Conservation (phyloP, 2,329 filamentous ascomycete species). For the Scedosporium minutisporum region DNA sequence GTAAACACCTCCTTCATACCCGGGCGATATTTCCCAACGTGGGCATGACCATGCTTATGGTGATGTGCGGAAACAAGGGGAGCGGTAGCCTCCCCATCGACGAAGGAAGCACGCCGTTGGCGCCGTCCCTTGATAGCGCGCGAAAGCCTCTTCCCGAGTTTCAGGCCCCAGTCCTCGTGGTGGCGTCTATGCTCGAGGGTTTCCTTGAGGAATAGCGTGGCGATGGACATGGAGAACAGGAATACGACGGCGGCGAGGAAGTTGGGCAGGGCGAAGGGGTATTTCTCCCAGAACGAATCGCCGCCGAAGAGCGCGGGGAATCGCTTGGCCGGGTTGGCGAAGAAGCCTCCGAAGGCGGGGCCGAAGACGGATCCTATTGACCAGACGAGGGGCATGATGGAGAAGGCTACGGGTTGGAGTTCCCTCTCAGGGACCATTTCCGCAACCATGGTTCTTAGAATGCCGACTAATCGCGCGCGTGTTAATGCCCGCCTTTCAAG, state of each 20-base stretch:
- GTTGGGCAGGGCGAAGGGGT: slow-evolving; percentile 80
- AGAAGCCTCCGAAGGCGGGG: slow-evolving; percentile 75
- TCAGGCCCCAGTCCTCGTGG: slow-evolving; percentile 63
- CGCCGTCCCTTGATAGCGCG: slow-evolving; percentile 22
- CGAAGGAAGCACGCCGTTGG: slow-evolving; percentile 35
- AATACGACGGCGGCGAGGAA: slow-evolving; percentile 69
- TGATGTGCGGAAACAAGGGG: slow-evolving; percentile 36
- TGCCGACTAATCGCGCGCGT: slow-evolving; percentile 52
- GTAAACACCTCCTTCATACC: slow-evolving; percentile 59
- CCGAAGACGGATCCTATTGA: slow-evolving; percentile 81
- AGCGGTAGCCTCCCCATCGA: slow-evolving; percentile 47
- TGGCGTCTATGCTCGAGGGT: slow-evolving; percentile 65
- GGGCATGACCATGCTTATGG: slow-evolving; percentile 15
- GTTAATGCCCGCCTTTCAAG: not conserved
- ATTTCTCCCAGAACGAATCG: slow-evolving; percentile 59
- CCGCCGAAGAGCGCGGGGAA: slow-evolving; percentile 62
- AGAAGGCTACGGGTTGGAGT: slow-evolving; percentile 81
- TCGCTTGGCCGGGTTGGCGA: slow-evolving; percentile 70
- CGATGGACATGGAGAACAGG: slow-evolving; percentile 62
- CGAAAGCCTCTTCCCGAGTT: slow-evolving; percentile 59
- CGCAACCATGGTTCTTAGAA: slow-evolving; percentile 83
- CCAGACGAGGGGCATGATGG: slow-evolving; percentile 86
- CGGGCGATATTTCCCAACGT: slow-evolving; percentile 11
- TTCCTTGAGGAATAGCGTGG: slow-evolving; percentile 75
- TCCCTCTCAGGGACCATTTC: slow-evolving; percentile 84